Evolutionary conservation across 148 eudicot species (phyloP).

Genomic region (Persicaria tinctoria): DNA sequence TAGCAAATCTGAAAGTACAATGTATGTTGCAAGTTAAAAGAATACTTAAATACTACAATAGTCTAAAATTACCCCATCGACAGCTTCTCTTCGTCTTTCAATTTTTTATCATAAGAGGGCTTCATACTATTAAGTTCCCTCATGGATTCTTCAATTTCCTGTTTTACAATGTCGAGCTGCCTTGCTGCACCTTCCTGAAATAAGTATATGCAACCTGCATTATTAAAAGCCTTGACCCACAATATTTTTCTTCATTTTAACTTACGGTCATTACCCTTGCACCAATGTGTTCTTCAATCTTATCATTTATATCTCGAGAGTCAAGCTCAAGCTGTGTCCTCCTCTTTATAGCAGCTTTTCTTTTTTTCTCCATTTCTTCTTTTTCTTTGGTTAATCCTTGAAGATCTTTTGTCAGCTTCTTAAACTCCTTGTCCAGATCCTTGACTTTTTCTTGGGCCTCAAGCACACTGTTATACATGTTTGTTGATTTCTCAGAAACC

Average conservation of each 20-base stretch:
- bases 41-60: not conserved
- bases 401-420: conserved; percentile 76
- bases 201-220: conserved; percentile 24
- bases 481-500: conserved; percentile 63
- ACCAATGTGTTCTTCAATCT: conserved; percentile 44
- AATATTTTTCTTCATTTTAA: not conserved
- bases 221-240: conserved; percentile 5
- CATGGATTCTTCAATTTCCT: conserved; percentile 59
- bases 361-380: conserved; percentile 59
- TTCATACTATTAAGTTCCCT: conserved; percentile 54
- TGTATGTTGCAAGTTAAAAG: not conserved
- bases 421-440: conserved; percentile 68
- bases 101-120: conserved; percentile 53
- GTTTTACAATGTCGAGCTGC: conserved; percentile 58
- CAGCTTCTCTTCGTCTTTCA: conserved; percentile 66
- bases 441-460: conserved; percentile 77
- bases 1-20: not conserved
- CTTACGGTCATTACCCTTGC: conserved; percentile 45
- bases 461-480: conserved; percentile 57
- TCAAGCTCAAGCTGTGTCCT: conserved; percentile 87
- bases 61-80: conserved; percentile 53
- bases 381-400: conserved; percentile 78
- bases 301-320: conserved; percentile 67
- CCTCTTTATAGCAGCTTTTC: conserved; percentile 61
- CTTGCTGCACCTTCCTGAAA: conserved; percentile 69